A percentile compares a stretch with the other conserved stretches of the same genome.
phyloP scores from a whole-genome alignment of 2,329 filamentous ascomycete genomes.

The Apiospora malaysiana region DNA sequence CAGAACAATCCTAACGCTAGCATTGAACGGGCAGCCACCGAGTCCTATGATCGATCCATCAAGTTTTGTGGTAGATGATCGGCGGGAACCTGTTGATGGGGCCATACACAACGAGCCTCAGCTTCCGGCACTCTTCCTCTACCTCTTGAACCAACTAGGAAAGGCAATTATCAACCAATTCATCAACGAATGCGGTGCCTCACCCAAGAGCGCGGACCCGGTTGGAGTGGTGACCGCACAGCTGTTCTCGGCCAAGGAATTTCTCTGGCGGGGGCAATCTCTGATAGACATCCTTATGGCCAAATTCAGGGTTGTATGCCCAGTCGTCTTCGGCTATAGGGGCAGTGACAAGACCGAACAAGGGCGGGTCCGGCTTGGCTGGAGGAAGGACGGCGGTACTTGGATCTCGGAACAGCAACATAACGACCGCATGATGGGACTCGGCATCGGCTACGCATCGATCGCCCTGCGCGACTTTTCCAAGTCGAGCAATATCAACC shows the following conservation, averaged over 20 bases:
- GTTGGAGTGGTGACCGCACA: conserved; percentile 78
- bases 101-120: conserved; percentile 57
- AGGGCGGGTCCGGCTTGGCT: conserved; percentile 74
- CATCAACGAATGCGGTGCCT: conserved; percentile 68
- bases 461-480: conserved; percentile 84
- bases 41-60: conserved; percentile 60
- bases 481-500: conserved; percentile 71
- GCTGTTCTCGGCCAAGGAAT: conserved; percentile 73
- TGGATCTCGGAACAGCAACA: conserved; percentile 76
- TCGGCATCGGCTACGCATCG: conserved; percentile 84
- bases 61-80: conserved; percentile 55
- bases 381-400: conserved; percentile 65
- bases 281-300: conserved; percentile 86
- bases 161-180: conserved; percentile 77
- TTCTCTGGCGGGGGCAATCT: conserved; percentile 69
- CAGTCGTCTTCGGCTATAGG: conserved; percentile 82
- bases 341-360: conserved; percentile 75
- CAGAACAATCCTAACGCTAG: conserved; percentile 57
- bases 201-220: conserved; percentile 72
- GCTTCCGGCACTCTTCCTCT: conserved; percentile 72
- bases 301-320: conserved; percentile 82
- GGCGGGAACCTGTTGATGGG: conserved; percentile 55
- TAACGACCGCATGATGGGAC: conserved; percentile 80
- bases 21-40: conserved; percentile 57
- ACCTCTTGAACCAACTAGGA: conserved; percentile 76